Evolutionary conservation across 768 basidiomycete species (phyloP), one percentile per base, ranked within the genome.

Genomic region (Chalciporus pseudorubinellus): DNA sequence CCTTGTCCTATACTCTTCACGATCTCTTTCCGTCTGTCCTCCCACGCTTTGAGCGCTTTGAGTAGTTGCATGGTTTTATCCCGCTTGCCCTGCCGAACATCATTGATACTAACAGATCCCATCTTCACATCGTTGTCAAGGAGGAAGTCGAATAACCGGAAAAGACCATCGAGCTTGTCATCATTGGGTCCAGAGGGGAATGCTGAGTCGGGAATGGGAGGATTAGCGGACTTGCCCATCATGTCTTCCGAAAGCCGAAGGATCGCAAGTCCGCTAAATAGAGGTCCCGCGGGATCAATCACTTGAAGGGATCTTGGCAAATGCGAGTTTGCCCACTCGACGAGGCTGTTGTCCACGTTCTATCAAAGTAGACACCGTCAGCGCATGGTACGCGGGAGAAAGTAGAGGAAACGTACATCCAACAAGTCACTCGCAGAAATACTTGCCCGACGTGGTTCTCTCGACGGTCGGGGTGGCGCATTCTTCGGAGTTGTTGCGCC

Each of bases 21-120:
- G 20, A 88, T 72, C 11, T 77, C 75, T 48, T 68, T 75, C 29
- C 87, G 70, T 71, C 85, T 87, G 34, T 93, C 90, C 66, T 92
- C 87, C 91, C 91, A 92, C 0, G 70, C 67, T 69, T 83, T 89
- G 59, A 93, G 65, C 33, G 88, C 87, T 59, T 77, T 82, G 60
- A 98, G 66, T 29, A 98, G 72, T 66, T 92, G 87, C 4, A 86
- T 59, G 53, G 95, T 81, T 74, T 91, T 94, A 40, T 88, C 85
- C 43, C 83, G 75, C 65, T 87, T 90, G 26, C 89, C 91, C 54
- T 83, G 81, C 45, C 91, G 77, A 29, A 98, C 78, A 69, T 98
- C 95, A 64, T 95, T 95, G 71, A 97, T 95, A 60, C 89, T 93
- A 28, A 98, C 87, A 54, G 84, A 82, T 9, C 89, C 94, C 76